Evolutionary conservation across 768 basidiomycete species (phyloP).

Genomic region (Panellus pusillus): DNA sequence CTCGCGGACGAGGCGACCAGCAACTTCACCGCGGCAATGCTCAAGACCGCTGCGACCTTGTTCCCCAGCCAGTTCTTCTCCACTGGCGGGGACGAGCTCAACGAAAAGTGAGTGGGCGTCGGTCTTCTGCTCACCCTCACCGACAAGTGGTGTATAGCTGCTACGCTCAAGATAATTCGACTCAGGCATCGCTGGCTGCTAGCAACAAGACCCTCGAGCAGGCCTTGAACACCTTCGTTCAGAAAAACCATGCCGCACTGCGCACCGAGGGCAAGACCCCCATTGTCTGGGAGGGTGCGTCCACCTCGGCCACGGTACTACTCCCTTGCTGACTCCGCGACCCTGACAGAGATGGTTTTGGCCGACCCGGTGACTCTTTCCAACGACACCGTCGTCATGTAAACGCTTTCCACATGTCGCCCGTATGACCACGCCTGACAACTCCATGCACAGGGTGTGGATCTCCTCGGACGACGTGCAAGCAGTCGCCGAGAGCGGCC

Average conservation of each 20-base stretch:
- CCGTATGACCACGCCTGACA: background rate
- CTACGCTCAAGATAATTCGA: constrained; percentile 48
- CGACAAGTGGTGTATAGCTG: constrained; percentile 21
- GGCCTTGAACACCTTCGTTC: constrained; percentile 49
- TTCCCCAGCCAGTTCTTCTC: constrained; percentile 48
- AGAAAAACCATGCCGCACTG: constrained; percentile 45
- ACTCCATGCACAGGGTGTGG: constrained; percentile 40
- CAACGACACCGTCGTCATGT: constrained; percentile 46
- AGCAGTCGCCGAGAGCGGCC: constrained; percentile 39
- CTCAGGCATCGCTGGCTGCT: constrained; percentile 39
- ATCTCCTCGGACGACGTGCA: constrained; percentile 42
- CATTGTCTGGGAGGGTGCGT: constrained; percentile 58
- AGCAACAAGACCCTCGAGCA: constrained; percentile 42
- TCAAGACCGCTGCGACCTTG: constrained; percentile 38
- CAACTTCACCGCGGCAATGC: constrained; percentile 43
- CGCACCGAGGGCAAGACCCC: constrained; percentile 49
- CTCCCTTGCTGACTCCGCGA: background rate
- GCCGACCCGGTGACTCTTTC: constrained; percentile 38
- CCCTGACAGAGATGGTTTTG: constrained; percentile 48
- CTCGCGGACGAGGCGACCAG: constrained; percentile 46
- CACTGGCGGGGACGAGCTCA: constrained; percentile 67
- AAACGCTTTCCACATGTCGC: background rate
- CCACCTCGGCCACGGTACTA: background rate
- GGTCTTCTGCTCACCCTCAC: background rate
- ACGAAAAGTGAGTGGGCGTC: constrained; percentile 31